Base-by-base conservation (phyloP, 2,329 filamentous ascomycete genomes). In the Exophiala oligosperma region DNA sequence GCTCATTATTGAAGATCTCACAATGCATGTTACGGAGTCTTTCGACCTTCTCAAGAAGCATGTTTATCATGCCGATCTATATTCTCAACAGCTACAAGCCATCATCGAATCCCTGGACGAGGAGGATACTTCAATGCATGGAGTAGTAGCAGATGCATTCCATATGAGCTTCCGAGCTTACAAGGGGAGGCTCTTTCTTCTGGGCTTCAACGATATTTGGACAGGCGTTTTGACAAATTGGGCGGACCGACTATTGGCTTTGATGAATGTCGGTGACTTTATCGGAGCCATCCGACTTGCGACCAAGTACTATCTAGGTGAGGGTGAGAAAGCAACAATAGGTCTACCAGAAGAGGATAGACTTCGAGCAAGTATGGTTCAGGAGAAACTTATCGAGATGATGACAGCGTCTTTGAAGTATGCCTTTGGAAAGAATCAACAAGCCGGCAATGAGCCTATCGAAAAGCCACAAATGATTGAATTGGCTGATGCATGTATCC, bases 201-300 rank as follows among this genome's bases (percentile, higher is more conserved):
- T 99, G 7, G 92, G 94, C n/a, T 92, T 93, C 76, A 94, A 93
- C 69, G 93, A 97, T 69, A 79, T 97, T 41, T 91, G 91, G 0
- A 90, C 97, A 49, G 94, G 94, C 1, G 90, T 89, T 3, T 76
- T 99, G 35, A 97, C 94, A 0, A 99, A 99, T 66, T 99, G 94
- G 94, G 93, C 94, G 2, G 94, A 99, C 73, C 83, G 94, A 41
- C 79, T 99, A 17, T 86, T 97, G 64, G 92, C 93, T 0, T 80
- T 97, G 66, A 97, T 99, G 90, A 92, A 97, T 71, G 85, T 92
- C 56, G 94, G 94, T n/a, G 92, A 97, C 73, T 96, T 96, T 69
- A 89, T 99, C 63, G 89, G 86, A 11, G 92, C 94, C 1, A 96
- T 99, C 60, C 84, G 88, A 64, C 81, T 99, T 58, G 95, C 93